Percentiles rank a stretch among this genome's conserved stretches.
Evolutionary conservation across 257 asterid genomes (phyloP).

Genomic region (Gardenia jasminoides): DNA sequence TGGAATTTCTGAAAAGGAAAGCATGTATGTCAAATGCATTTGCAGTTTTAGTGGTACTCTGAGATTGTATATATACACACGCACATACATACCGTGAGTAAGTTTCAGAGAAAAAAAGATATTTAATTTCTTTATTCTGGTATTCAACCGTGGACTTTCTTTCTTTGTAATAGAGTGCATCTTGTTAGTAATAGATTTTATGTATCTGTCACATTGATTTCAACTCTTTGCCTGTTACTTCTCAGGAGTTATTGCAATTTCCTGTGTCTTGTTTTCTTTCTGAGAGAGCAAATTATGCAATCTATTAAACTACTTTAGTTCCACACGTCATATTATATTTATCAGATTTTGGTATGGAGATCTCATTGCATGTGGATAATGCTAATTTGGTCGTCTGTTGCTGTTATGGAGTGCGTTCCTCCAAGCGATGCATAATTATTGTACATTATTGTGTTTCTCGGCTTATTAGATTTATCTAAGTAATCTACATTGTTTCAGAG

Average conservation of each 20-base stretch:
- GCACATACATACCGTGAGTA: neutral
- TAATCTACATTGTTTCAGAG: slow-evolving; percentile 49
- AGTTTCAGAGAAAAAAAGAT: neutral
- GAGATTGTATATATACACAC: too few species aligned
- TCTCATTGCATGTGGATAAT: neutral
- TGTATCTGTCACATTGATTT: neutral
- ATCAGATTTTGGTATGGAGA: neutral
- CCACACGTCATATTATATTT: neutral
- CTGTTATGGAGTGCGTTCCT: neutral
- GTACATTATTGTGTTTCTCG: neutral
- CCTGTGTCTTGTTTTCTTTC: neutral
- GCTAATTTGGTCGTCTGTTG: neutral
- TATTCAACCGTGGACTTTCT: neutral
- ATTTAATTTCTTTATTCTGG: neutral
- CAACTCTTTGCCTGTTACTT: neutral
- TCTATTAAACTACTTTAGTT: neutral
- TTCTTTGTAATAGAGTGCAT: neutral
- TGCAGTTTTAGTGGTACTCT: too few species aligned
- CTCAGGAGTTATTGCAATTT: neutral
- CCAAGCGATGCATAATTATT: neutral
- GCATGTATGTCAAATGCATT: too few species aligned
- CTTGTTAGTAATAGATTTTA: neutral
- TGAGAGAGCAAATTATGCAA: neutral
- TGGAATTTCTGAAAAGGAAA: too few species aligned
- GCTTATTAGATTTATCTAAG: neutral